Base-by-base conservation (phyloP, 495 filamentous ascomycete species). In the Podospora bellae-mahoneyi region DNA sequence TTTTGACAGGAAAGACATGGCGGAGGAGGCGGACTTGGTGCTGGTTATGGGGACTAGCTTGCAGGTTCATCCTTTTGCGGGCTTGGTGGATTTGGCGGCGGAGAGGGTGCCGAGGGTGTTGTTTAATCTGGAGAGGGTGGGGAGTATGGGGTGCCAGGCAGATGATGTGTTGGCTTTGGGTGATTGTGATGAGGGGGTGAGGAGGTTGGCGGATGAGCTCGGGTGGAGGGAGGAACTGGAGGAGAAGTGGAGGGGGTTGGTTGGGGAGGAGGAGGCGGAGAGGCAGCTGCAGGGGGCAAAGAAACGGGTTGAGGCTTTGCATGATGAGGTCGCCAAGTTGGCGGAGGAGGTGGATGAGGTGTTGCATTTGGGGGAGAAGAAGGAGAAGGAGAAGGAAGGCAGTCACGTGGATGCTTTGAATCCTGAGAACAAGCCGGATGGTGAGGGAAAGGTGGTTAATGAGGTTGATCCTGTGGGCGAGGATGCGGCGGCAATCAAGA, bases 31-130 rank as follows among this genome's bases (percentile, higher is more conserved):
- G 3, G 94, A 98, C 76, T 78, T 98, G 32, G 87, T 88, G 62
- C 90, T 99, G 54, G 84, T 99, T 54, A 92, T 98, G 87, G 95
- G 95, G 2, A 97, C 94, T 5, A 97, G 93, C 75, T 78, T 99
- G 66, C 85, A 83, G 7, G 95, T 99, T 23, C 90, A 93, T 65
- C 96, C 95, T 0, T 97, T 99, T 79, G 93, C 95, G 19, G 86
- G 85, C 63, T 79, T 98, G 62, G 94, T 95, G 0, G 73, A 78
- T 0, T 78, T 89, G 63, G 88, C 86, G n/a, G 69, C 72, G 9
- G 83, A 89, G 1, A 80, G 79, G 2, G 83, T 84, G 5, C 95
- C 92, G 9, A 87, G 95, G 55, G 80, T 97, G 20, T 84, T 99
- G 15, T 91, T 99, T 73, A 99, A 99, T 74, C 82, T 89, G 78